phyloP scores from a whole-genome alignment of 1,284 basidiomycete genomes.

The Ganoderma meredithae region DNA sequence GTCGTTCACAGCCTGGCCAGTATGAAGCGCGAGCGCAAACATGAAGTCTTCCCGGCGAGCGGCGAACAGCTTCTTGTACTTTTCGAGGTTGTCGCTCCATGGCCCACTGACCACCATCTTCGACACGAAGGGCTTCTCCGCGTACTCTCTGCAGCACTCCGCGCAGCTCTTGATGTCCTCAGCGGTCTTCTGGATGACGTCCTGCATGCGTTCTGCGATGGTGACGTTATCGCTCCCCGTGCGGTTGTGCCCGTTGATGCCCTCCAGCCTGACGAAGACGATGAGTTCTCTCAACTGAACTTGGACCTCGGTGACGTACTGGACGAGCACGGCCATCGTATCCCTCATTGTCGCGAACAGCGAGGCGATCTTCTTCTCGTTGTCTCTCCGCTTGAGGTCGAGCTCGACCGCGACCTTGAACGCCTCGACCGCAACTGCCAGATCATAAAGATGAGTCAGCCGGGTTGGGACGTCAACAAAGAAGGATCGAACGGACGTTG shows the following conservation, averaged over 20 bases:
- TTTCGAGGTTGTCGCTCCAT: constrained; percentile 46
- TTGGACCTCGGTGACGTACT: constrained; percentile 38
- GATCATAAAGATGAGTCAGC: no score
- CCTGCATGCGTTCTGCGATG: constrained; percentile 33
- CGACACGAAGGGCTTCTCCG: constrained; percentile 40
- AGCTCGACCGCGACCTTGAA: constrained; percentile 52
- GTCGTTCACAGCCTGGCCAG: constrained; percentile 41
- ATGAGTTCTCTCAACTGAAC: no score
- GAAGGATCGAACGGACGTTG: no score
- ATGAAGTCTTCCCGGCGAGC: constrained; percentile 43
- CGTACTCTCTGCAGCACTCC: constrained; percentile 40
- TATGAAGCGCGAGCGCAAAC: constrained; percentile 44
- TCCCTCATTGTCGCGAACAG: constrained; percentile 54
- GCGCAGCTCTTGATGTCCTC: constrained; percentile 40
- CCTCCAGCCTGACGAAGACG: no score
- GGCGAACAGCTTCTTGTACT: constrained; percentile 42
- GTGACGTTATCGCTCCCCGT: constrained; percentile 4
- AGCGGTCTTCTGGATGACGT: constrained; percentile 29
- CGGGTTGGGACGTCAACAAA: no score
- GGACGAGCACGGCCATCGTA: constrained; percentile 50
- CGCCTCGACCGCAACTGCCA: constrained; percentile 54
- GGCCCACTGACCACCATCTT: constrained; percentile 46
- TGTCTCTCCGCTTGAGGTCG: constrained; percentile 49
- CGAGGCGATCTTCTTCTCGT: constrained; percentile 49
- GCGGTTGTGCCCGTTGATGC: not conserved